phyloP scores from a whole-genome alignment of 169 alveolate species.

The Plasmodium gonderi region DNA sequence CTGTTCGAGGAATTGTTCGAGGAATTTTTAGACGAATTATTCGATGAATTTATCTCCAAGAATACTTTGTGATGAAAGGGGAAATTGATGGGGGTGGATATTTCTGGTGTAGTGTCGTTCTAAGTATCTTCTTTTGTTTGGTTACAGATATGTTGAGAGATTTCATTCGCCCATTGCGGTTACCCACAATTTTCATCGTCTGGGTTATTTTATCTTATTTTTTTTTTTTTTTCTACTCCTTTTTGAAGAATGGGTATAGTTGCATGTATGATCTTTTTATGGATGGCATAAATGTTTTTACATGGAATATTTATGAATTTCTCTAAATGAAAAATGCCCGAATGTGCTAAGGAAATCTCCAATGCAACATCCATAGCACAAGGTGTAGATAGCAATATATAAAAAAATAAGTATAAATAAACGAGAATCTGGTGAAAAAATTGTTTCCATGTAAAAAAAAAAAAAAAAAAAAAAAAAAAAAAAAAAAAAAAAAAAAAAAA shows the following conservation, averaged over 20 bases:
- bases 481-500: too few species aligned
- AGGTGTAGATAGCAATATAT: not conserved
- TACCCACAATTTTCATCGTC: not conserved
- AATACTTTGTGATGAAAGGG: too few species aligned
- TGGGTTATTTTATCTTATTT: not conserved
- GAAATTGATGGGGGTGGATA: too few species aligned
- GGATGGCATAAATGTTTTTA: not conserved
- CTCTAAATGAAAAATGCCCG: too few species aligned
- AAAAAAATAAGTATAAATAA: too few species aligned
- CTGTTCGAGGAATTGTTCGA: not conserved
- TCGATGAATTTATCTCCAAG: too few species aligned
- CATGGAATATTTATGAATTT: not conserved
- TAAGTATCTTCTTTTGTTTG: not conserved
- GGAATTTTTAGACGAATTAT: too few species aligned
- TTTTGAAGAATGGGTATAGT: not conserved
- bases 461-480: not conserved
- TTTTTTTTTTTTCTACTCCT: not conserved
- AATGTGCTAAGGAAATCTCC: not conserved
- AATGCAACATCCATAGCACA: not conserved
- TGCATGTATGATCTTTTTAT: too few species aligned
- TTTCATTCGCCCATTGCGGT: not conserved
- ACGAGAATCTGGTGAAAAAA: not conserved
- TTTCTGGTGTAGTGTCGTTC: not conserved
- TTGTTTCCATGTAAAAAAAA: not conserved
- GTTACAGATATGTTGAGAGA: not conserved